Percentiles rank a stretch among this genome's conserved stretches.
These are phyloP conservation scores for Agaricus blazei DNA, from an alignment of 768 basidiomycete species.

Conservation along the genomic window DNA sequence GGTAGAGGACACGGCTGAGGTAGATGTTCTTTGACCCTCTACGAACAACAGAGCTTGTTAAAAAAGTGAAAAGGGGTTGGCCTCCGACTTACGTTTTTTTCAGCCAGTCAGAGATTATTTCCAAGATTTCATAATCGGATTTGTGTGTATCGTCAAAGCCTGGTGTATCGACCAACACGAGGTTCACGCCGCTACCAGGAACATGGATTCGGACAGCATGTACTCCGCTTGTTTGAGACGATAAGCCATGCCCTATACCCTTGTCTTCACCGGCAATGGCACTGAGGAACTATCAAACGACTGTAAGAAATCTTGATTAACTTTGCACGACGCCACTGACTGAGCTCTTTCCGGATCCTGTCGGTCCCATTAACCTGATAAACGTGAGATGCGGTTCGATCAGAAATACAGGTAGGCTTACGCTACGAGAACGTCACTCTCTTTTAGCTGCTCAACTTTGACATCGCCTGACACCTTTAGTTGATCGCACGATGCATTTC, in stretches of 20 bases:
- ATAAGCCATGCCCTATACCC: slow-evolving; percentile 1
- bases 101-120: slow-evolving; percentile 8
- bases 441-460: not conserved
- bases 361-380: slow-evolving; percentile 10
- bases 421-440: not conserved
- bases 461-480: not conserved
- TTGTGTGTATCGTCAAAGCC: slow-evolving; percentile 13
- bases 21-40: not conserved
- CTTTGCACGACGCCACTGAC: not conserved
- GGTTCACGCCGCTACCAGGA: not conserved
- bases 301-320: not conserved
- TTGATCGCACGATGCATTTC: not conserved
- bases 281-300: not conserved
- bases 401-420: not conserved
- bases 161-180: slow-evolving; percentile 12
- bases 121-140: slow-evolving; percentile 8
- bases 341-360: slow-evolving; percentile 15
- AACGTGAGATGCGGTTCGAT: not conserved
- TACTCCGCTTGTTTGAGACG: slow-evolving; percentile 7
- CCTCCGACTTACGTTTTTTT: slow-evolving; percentile 4
- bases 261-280: not conserved
- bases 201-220: not conserved
- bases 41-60: not conserved
- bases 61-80: not conserved
- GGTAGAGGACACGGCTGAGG: slow-evolving; percentile 4